phyloP scores from a whole-genome alignment of 2,329 filamentous ascomycete species.

The Conoideocrella luteorostrata region DNA sequence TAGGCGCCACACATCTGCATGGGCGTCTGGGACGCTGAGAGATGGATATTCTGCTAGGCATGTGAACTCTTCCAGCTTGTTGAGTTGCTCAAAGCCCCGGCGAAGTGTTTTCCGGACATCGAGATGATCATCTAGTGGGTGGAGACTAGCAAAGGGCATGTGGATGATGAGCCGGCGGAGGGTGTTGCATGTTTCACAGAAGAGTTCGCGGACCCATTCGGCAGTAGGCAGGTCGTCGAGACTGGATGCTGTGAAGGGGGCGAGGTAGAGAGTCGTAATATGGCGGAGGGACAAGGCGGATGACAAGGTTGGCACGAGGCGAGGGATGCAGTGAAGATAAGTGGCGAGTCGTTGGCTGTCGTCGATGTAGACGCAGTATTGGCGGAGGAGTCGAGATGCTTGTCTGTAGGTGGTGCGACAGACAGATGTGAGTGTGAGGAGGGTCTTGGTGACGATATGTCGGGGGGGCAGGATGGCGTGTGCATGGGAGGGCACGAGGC shows the following conservation, averaged over 20 bases:
- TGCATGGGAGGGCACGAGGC: conserved; percentile 25
- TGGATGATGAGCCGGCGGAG: conserved; percentile 40
- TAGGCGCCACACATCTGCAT: conserved; percentile 34
- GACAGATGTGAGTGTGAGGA: conserved; percentile 37
- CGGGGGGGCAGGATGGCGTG: conserved; percentile 27
- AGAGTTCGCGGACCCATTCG: conserved; percentile 33
- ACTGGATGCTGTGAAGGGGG: conserved; percentile 30
- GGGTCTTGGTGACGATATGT: conserved; percentile 34
- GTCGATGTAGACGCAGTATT: conserved; percentile 39
- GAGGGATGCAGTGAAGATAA: conserved; percentile 28
- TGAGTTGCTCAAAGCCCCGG: conserved; percentile 37
- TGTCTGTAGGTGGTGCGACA: conserved; percentile 34
- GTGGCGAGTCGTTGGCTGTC: conserved; percentile 27
- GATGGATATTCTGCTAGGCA: conserved; percentile 40
- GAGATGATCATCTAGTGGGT: conserved; percentile 33
- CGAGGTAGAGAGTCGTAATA: conserved; percentile 35
- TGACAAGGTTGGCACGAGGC: conserved; percentile 22
- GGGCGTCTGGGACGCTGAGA: conserved; percentile 26
- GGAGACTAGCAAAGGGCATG: conserved; percentile 39
- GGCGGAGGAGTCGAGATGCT: conserved; percentile 36
- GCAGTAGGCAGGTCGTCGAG: conserved; percentile 35
- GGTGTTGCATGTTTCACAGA: conserved; percentile 31
- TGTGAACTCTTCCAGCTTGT: conserved; percentile 40
- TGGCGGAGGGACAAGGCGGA: conserved; percentile 22
- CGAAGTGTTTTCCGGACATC: conserved; percentile 32